Evolutionary conservation across 192 early-diverging fungal genomes (phyloP), one percentile per base, ranked within the genome.

Genomic region (Coemansia javaensis): DNA sequence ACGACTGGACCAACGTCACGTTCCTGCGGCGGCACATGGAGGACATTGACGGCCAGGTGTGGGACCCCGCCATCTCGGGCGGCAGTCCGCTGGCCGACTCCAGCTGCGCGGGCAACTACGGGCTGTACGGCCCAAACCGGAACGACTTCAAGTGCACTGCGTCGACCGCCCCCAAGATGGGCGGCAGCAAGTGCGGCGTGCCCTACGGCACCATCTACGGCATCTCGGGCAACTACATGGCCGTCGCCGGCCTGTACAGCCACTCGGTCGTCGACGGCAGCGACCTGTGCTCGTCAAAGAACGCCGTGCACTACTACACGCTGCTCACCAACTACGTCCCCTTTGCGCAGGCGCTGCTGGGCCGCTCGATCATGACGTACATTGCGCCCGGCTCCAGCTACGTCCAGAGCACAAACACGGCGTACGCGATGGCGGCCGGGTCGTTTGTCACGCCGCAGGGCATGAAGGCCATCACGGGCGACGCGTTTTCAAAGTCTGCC

Each of bases 181-280:
- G 25, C 7, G 43, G 27, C 38, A 53, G 40, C 40, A 15, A 31
- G 20, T 69, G 66, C 42, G 22, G 39, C 3, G 40, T 57, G 25
- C 66, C 66, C 12, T 69, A 62, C n/a, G 53, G 58, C 1, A 40
- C 59, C 0, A 35, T 49, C n/a, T 69, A 69, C 20, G 55, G 59
- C n/a, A 40, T 53, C 0, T 30, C 38, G 4, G 25, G 34, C 1
- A 37, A 30, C 1, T 20, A 13, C 3, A 32, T 51, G 37, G 53
- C 32, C 0, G 27, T 62, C 9, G 49, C 53, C 11, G 66, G 59
- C 0, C n/a, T 69, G 9, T 62, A 61, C 50, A 61, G 58, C 39
- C 53, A 58, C 44, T 49, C 53, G 4, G 54, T 62, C 20, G 31
- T 53, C 14, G 46, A 37, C 12, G 34, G 25, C 21, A 32, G 30